Evolutionary conservation across 148 eudicot genomes (phyloP), one percentile per base, ranked within the genome.

Genomic region (Rhododendron ovatum): DNA sequence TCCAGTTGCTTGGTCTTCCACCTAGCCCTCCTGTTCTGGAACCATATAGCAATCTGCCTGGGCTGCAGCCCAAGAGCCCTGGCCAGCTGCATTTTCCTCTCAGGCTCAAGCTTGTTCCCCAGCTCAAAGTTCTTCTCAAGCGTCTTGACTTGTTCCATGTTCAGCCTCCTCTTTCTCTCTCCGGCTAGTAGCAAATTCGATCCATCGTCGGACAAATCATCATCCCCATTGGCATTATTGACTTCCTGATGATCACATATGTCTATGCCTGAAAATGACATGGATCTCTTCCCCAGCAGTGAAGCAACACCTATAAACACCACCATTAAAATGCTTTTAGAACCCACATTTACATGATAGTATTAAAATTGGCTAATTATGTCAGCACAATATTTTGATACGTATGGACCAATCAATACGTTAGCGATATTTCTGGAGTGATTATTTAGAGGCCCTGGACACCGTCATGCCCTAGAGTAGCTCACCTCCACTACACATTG

Each of bases 1-100:
- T 97, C 99, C 61, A 97, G 86, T 79, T 97, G 99, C 90, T 97
- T 97, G 5, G 99, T 97, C 84, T 97, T 97, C 96, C 99, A 97
- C 41, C 99, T 90, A 2, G 99, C 99, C 86, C 99, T 91, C 55
- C 99, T 89, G 50, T 97, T 97, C 82, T 97, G 99, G 65, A 97
- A 97, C 99, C 99, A 97, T 48, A 97, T 95, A 1, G 99, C 99
- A 73, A 97, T 89, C 78, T 97, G 99, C 61, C 98, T 94, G 1
- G 99, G 99, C 82, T 97, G 98, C 5, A 97, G 91, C 1, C 98
- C 98, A 86, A 97, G 98, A 43, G 96, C 96, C 55, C 94, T 92
- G 81, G 98, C 98, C 83, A 97, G 84, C 92, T 97, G 98, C 92
- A 97, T 89, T 92, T 97, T 97, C 83, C 98, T 91, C 75, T 97